These are phyloP conservation scores for Pseudopithomyces chartarum DNA, from an alignment of 2,329 filamentous ascomycete genomes.

Conservation along the genomic window DNA sequence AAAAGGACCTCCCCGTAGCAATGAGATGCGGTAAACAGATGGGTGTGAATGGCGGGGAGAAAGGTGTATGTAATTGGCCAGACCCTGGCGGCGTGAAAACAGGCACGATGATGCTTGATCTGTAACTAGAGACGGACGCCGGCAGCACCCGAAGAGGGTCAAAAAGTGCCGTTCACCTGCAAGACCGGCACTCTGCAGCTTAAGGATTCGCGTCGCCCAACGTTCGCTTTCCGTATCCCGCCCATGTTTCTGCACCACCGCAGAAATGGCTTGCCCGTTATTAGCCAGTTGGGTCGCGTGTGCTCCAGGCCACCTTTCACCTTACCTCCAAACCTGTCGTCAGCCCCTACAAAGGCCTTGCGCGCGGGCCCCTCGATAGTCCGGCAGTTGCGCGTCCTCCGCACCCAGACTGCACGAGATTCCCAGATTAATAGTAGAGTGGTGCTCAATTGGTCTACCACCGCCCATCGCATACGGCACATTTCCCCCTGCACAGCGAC, in stretches of 20 bases:
- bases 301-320: constrained; percentile 34
- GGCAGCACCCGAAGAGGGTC: constrained; percentile 31
- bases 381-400: constrained; percentile 37
- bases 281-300: constrained; percentile 39
- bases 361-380: constrained; percentile 13
- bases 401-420: constrained; percentile 24
- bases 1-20: neutral
- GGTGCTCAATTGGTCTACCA: constrained; percentile 38
- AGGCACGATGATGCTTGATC: constrained; percentile 21
- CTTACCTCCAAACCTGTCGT: constrained; percentile 22
- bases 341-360: constrained; percentile 22
- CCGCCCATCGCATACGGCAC: constrained; percentile 38
- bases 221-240: constrained; percentile 10
- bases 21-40: neutral
- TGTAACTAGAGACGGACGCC: constrained; percentile 23
- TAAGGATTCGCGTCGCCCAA: constrained; percentile 25
- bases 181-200: constrained; percentile 20
- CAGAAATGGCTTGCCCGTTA: constrained; percentile 40
- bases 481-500: constrained; percentile 25
- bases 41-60: neutral
- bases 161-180: constrained; percentile 18
- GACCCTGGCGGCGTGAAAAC: neutral
- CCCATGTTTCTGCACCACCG: constrained; percentile 38
- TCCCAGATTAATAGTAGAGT: neutral
- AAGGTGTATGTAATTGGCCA: constrained; percentile 12